Conservation (phyloP, 768 basidiomycete genomes). For the Trametes cingulata region DNA sequence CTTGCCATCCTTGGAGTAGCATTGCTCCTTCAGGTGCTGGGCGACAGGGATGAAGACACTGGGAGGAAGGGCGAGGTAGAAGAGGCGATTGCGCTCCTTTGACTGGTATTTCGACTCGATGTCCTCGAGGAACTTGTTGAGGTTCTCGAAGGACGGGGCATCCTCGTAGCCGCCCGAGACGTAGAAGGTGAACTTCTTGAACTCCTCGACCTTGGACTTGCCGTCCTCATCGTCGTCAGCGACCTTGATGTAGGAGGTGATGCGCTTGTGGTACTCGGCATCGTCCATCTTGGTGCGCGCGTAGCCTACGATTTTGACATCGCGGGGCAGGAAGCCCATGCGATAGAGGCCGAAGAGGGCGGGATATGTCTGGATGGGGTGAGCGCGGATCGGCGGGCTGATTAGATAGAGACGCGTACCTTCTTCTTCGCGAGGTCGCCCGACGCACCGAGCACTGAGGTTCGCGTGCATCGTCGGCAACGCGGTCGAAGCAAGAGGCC, state of each 20-base stretch:
- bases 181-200: conserved; percentile 81
- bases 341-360: conserved; percentile 90
- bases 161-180: conserved; percentile 90
- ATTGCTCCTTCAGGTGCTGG: conserved; percentile 76
- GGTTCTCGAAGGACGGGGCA: conserved; percentile 69
- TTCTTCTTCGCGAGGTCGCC: conserved; percentile 99
- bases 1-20: conserved; percentile 69
- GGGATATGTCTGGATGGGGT: conserved; percentile 75
- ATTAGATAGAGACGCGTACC: conserved; percentile 40
- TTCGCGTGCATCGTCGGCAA: background rate
- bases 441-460: conserved; percentile 87
- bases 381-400: conserved; percentile 15
- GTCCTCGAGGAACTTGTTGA: conserved; percentile 74
- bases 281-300: conserved; percentile 93
- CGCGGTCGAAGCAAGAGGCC: conserved; percentile 3
- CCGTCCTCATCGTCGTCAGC: conserved; percentile 60
- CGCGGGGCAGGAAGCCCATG: conserved; percentile 77
- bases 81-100: conserved; percentile 77
- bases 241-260: conserved; percentile 83
- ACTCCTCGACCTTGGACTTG: conserved; percentile 69
- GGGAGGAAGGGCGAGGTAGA: conserved; percentile 98
- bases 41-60: conserved; percentile 92
- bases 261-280: conserved; percentile 82
- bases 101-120: conserved; percentile 73
- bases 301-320: conserved; percentile 91